Percentiles rank a stretch among this genome's conserved stretches.
phyloP scores from a whole-genome alignment of 2,329 filamentous ascomycete species.

The Botrytis aclada region DNA sequence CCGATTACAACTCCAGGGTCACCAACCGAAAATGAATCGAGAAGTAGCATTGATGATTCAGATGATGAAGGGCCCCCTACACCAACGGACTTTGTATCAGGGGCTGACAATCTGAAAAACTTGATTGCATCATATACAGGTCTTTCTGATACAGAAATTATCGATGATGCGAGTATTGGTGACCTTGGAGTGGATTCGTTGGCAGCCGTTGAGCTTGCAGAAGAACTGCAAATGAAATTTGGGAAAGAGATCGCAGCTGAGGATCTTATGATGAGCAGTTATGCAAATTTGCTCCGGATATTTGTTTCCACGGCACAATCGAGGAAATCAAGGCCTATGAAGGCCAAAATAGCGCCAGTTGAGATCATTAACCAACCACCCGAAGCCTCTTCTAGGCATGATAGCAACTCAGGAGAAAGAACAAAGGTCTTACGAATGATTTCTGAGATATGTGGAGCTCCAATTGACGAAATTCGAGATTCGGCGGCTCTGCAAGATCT shows the following conservation, averaged over 20 bases:
- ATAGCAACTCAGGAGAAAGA: neutral
- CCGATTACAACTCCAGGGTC: neutral
- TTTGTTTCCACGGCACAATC: neutral
- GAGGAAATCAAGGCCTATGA: neutral
- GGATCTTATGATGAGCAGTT: conserved; percentile 1
- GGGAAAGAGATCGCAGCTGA: conserved; percentile 27
- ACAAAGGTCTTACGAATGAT: neutral
- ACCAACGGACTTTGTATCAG: neutral
- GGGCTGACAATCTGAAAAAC: neutral
- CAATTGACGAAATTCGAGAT: neutral
- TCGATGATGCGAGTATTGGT: conserved; percentile 32
- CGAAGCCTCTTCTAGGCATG: neutral
- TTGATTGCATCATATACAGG: conserved; percentile 10
- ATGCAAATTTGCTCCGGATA: neutral
- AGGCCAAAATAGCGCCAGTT: neutral
- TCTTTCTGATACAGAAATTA: neutral
- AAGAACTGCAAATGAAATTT: conserved; percentile 33
- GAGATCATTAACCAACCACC: neutral
- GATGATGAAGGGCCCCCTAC: conserved; percentile 1
- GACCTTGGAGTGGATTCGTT: conserved; percentile 42
- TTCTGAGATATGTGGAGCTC: neutral
- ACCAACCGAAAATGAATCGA: neutral
- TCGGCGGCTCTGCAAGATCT: neutral
- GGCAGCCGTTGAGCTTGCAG: conserved; percentile 38
- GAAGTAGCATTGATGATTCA: conserved; percentile 1